These are phyloP conservation scores for Jacaranda copaia DNA, from an alignment of 257 asterid genomes.

Conservation along the genomic window DNA sequence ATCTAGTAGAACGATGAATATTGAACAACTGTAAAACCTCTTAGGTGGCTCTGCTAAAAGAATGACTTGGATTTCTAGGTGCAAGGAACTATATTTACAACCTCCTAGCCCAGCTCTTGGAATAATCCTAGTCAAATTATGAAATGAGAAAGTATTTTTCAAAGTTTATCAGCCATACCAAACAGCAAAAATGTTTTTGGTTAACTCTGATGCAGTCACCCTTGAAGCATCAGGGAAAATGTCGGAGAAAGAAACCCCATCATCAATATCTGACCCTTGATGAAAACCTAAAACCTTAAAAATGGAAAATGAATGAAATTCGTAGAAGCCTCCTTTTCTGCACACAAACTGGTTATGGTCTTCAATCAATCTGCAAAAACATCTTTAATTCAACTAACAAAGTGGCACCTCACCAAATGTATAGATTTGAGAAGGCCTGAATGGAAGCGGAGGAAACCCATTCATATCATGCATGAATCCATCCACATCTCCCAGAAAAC, in stretches of 20 bases:
- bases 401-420: slow-evolving; percentile 13
- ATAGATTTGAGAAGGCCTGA: slow-evolving; percentile 50
- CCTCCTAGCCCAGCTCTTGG: not conserved
- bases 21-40: not conserved
- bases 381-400: slow-evolving; percentile 2
- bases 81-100: not conserved
- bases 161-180: not conserved
- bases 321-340: not conserved
- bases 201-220: not conserved
- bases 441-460: slow-evolving; percentile 52
- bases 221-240: not conserved
- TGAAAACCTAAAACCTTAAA: not conserved
- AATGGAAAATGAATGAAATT: not conserved
- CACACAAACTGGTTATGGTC: not conserved
- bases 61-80: too few relatives aligned
- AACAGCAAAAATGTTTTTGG: not conserved
- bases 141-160: not conserved
- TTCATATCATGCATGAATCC: slow-evolving; percentile 57
- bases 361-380: not conserved
- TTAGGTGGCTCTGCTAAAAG: not conserved
- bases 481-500: slow-evolving; percentile 63
- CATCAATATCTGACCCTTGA: slow-evolving; percentile 1
- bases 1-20: not conserved
- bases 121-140: not conserved
- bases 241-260: not conserved